Evolutionary conservation across 345 rosid species (phyloP).

Genomic region (Trapa incisa): DNA sequence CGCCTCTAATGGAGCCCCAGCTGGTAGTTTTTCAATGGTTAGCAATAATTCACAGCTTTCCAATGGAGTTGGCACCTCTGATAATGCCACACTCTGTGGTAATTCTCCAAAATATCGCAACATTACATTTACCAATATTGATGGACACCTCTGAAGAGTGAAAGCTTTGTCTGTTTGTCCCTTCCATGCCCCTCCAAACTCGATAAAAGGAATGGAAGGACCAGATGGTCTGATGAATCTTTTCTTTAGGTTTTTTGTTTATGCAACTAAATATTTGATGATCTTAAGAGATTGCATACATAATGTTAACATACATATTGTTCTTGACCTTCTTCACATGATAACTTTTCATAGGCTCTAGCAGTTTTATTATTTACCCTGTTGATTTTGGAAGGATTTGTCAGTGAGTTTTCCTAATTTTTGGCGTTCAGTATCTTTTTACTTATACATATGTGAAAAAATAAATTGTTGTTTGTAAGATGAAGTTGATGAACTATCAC

Average conservation of each 20-base stretch:
- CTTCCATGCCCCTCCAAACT: not conserved
- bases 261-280: not conserved
- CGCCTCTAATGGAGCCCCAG: conserved; percentile 52
- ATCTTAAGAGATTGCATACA: not conserved
- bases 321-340: not conserved
- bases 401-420: not conserved
- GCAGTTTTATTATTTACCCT: not conserved
- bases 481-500: not conserved
- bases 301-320: not conserved
- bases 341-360: not conserved
- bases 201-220: not conserved
- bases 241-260: not conserved
- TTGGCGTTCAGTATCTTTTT: not conserved
- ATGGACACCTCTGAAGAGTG: conserved; percentile 45
- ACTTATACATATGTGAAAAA: not conserved
- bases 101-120: conserved; percentile 43
- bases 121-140: conserved; percentile 64
- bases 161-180: conserved; percentile 3
- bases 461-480: not conserved
- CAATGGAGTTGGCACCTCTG: conserved; percentile 46
- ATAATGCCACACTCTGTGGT: conserved; percentile 31
- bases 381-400: not conserved
- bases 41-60: conserved; percentile 38
- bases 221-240: not conserved
- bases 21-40: conserved; percentile 52